These are phyloP conservation scores for Omphalotus guepiniiformis DNA, from an alignment of 768 basidiomycete species.

Conservation along the genomic window DNA sequence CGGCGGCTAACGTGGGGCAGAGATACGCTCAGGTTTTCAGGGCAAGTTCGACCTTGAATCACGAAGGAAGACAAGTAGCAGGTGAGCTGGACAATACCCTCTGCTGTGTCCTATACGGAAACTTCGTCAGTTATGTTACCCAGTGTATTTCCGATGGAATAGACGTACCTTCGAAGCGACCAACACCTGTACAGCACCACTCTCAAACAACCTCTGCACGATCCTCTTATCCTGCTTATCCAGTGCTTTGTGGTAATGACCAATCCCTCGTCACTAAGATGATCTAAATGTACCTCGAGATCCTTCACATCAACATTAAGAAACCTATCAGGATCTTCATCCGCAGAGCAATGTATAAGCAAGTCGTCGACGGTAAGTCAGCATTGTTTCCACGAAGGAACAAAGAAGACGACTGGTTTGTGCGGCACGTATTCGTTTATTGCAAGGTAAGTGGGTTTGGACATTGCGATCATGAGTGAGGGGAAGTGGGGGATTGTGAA, in stretches of 20 bases:
- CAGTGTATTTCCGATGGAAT: background rate
- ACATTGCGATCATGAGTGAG: slow-evolving; percentile 98
- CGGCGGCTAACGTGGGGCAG: no score
- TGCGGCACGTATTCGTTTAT: slow-evolving; percentile 82
- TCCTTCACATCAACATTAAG: slow-evolving; percentile 82
- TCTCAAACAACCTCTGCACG: slow-evolving; percentile 87
- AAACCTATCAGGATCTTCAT: slow-evolving; percentile 82
- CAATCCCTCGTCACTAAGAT: slow-evolving; percentile 70
- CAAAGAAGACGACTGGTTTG: slow-evolving; percentile 89
- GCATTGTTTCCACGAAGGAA: slow-evolving; percentile 90
- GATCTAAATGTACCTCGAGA: slow-evolving; percentile 84
- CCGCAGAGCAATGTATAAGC: slow-evolving; percentile 82
- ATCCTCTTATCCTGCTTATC: slow-evolving; percentile 91
- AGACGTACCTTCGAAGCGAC: slow-evolving; percentile 83
- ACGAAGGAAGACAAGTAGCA: no score
- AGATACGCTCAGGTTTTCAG: no score
- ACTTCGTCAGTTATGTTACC: no score
- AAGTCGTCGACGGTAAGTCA: slow-evolving; percentile 89
- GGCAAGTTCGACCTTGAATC: no score
- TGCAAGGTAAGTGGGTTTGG: slow-evolving; percentile 93
- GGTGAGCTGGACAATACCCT: no score
- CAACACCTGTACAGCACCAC: slow-evolving; percentile 91
- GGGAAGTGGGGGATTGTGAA: slow-evolving; percentile 97
- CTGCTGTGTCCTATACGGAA: slow-evolving; percentile 93
- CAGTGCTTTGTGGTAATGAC: slow-evolving; percentile 78